Evolutionary conservation across 257 asterid species (phyloP).

Genomic region (Plantago ovata): DNA sequence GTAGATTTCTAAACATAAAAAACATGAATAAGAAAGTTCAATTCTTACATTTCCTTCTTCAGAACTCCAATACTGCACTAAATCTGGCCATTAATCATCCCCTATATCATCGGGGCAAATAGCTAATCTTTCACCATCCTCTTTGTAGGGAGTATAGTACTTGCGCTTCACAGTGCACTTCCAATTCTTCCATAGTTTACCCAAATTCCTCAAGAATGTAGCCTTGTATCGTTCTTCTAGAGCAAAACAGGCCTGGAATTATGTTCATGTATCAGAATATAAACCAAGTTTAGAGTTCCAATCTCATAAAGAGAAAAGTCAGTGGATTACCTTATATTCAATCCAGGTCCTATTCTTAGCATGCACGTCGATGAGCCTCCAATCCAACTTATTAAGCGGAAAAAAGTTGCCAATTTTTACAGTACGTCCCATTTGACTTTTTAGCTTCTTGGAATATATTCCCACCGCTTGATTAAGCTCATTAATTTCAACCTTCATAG

Average conservation of each 20-base stretch:
- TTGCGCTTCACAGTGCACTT: not conserved
- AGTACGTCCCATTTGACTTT: constrained; percentile 7
- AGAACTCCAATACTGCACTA: constrained; percentile 10
- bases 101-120: not conserved
- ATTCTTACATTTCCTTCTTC: not conserved
- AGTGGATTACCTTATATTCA: not conserved
- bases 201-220: not conserved
- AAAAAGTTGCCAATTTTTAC: not conserved
- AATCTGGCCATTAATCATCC: constrained; percentile 2
- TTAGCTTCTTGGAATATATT: not conserved
- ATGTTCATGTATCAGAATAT: no score
- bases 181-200: constrained; percentile 3
- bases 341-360: not conserved
- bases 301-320: no score
- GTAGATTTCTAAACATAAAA: not conserved
- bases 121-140: not conserved
- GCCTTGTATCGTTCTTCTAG: not conserved
- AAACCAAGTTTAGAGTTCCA: no score
- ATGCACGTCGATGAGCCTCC: not conserved
- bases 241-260: not conserved
- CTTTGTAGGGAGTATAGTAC: not conserved
- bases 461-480: constrained; percentile 2
- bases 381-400: not conserved
- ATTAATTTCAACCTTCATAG: not conserved
- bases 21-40: not conserved